Percentiles rank a stretch among this genome's conserved stretches.
Evolutionary conservation across 108 stramenopile genomes (phyloP).

Genomic region (Skeletonema potamos): DNA sequence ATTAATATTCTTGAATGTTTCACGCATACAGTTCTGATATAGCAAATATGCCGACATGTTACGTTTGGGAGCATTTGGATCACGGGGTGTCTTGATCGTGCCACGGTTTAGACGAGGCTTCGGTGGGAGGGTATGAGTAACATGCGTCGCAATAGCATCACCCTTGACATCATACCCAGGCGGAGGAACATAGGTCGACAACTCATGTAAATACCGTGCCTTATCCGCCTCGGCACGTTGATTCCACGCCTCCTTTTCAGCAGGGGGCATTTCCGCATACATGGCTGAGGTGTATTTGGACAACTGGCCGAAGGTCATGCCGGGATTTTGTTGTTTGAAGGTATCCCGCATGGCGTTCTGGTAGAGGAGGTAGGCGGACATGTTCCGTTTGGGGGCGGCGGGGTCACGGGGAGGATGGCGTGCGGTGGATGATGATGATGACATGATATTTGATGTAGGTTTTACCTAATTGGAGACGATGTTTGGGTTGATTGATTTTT

Average conservation of each 20-base stretch:
- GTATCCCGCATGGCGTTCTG: constrained; percentile 82
- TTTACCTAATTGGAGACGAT: no score
- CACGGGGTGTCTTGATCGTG: constrained; percentile 67
- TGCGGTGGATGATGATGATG: neutral
- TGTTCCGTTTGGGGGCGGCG: constrained; percentile 84
- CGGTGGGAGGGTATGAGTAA: constrained; percentile 9
- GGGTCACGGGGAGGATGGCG: constrained; percentile 58
- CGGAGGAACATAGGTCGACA: constrained; percentile 69
- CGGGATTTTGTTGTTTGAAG: constrained; percentile 82
- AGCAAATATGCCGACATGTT: constrained; percentile 88
- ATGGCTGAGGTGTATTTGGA: constrained; percentile 86
- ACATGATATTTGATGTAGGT: neutral
- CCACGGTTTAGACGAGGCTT: constrained; percentile 52
- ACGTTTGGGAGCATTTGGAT: constrained; percentile 90
- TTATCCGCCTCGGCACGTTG: constrained; percentile 83
- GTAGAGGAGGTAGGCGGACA: constrained; percentile 82
- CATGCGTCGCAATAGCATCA: constrained; percentile 62
- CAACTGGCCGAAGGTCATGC: constrained; percentile 81
- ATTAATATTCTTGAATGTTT: constrained; percentile 68
- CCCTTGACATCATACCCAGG: constrained; percentile 86
- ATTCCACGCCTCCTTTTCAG: constrained; percentile 81
- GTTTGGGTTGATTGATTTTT: no score
- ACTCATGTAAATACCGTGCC: constrained; percentile 76
- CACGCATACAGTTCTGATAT: constrained; percentile 88
- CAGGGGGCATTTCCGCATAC: constrained; percentile 76